phyloP scores from a whole-genome alignment of 2,329 filamentous ascomycete species.

The Davidsoniella virescens region DNA sequence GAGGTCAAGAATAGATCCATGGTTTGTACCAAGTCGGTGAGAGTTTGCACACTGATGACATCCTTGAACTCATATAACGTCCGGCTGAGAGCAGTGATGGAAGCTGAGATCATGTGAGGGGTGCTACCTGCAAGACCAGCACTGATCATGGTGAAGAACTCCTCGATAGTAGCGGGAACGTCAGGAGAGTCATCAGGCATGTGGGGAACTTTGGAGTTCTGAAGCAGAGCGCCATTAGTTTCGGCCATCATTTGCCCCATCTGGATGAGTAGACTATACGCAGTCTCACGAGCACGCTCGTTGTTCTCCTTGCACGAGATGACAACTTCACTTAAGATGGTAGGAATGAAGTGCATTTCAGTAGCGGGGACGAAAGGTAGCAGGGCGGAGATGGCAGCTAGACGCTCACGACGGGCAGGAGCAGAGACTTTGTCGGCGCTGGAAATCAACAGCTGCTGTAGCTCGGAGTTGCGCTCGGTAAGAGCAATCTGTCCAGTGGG shows the following conservation, averaged over 20 bases:
- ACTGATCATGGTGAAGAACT: conserved; percentile 97
- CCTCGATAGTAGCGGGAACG: conserved; percentile 69
- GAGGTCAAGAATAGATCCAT: conserved; percentile 93
- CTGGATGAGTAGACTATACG: conserved; percentile 76
- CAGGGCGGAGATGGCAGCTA: conserved; percentile 67
- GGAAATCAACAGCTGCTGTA: conserved; percentile 65
- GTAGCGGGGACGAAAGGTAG: conserved; percentile 60
- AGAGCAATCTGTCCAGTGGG: conserved; percentile 63
- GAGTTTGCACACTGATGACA: conserved; percentile 48
- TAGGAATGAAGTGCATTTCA: conserved; percentile 83
- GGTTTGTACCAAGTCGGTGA: conserved; percentile 76
- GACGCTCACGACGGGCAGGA: conserved; percentile 70
- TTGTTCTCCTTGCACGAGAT: conserved; percentile 97
- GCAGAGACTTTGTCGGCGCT: conserved; percentile 74
- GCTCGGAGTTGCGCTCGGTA: conserved; percentile 54
- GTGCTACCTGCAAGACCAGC: conserved; percentile 84
- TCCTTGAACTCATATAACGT: conserved; percentile 82
- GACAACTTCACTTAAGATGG: conserved; percentile 82
- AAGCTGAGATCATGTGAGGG: conserved; percentile 93
- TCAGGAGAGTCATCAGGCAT: conserved; percentile 70
- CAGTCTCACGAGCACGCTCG: conserved; percentile 75
- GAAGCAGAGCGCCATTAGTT: conserved; percentile 54
- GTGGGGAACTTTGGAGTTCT: conserved; percentile 72
- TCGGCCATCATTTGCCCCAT: conserved; percentile 66
- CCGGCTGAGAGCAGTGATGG: conserved; percentile 88